Evolutionary conservation across 2,329 filamentous ascomycete species (phyloP), one percentile per base, ranked within the genome.

Genomic region (Fusarium coffeatum): DNA sequence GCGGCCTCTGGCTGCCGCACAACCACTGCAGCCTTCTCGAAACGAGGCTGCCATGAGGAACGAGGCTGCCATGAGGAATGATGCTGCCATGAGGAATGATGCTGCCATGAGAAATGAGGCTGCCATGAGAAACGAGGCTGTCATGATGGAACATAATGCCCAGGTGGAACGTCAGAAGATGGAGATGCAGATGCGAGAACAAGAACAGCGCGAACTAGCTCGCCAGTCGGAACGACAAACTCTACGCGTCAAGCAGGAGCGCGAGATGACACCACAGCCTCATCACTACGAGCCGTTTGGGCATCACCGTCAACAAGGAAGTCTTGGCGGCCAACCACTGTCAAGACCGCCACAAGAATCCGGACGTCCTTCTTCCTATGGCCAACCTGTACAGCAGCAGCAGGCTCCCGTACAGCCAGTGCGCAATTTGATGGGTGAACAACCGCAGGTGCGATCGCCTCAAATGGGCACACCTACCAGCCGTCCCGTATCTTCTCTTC

Each of bases 191-290:
- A 55, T 76, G 37, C 76, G 77, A 40, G 76, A 76, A 37, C 74
- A 78, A 49, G 70, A 72, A 18, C 55, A 79, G 51, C 73, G 72
- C 30, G 78, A 79, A 30, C 53, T 78, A 49, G 59, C 58, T 20
- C 76, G 76, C 6, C 76, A 77, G 34, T 56, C 69, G 8, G 77
- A 79, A 47, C 72, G 77, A 16, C 77, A 77, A 47, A 64, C 77
- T n/a, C 60, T 80, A 59, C 74, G 77, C 16, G 73, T 87, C 49
- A 87, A 87, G 75, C 84, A 86, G 67, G 86, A 88, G 68, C 81
- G 82, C 5, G 85, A 87, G 48, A 70, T 81, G 46, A 74, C 76
- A n/a, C 69, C 74, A 15, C 76, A 75, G 15, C 79, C 78, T 37
- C 80, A 80, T 59, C 83, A 81, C 40, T 84, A 83, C 62, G 85